Conservation (phyloP, 2,329 filamentous ascomycete species). For the Massarina eburnea region DNA sequence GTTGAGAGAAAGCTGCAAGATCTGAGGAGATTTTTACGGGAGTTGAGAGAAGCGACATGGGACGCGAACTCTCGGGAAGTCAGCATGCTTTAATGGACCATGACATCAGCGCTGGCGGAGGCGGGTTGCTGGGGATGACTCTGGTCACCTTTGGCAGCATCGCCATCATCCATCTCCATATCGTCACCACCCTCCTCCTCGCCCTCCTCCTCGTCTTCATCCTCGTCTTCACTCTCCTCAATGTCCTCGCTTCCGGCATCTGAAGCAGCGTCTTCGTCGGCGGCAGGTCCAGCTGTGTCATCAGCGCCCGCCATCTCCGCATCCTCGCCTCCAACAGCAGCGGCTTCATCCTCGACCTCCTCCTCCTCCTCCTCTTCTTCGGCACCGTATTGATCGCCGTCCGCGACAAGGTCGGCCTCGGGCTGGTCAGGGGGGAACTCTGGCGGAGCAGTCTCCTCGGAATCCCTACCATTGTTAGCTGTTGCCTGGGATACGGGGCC, state of each 20-base stretch:
- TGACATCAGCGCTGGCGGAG: slow-evolving; percentile 38
- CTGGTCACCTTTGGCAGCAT: slow-evolving; percentile 42
- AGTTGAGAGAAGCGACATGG: background rate
- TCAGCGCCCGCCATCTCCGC: slow-evolving; percentile 75
- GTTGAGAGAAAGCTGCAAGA: background rate
- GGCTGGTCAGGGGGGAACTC: slow-evolving; percentile 98
- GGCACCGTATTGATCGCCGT: slow-evolving; percentile 81
- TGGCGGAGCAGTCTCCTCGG: slow-evolving; percentile 92
- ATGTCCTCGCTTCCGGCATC: slow-evolving; percentile 78
- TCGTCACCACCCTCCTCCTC: slow-evolving; percentile 59
- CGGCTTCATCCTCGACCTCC: slow-evolving; percentile 61
- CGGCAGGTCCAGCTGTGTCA: slow-evolving; percentile 50
- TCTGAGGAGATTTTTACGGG: background rate
- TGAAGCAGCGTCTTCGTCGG: slow-evolving; percentile 67
- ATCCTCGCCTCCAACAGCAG: slow-evolving; percentile 60
- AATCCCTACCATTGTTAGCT: slow-evolving; percentile 69
- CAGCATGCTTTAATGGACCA: slow-evolving; percentile 43
- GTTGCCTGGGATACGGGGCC: slow-evolving; percentile 6
- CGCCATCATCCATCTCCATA: slow-evolving; percentile 61
- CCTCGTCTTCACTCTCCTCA: slow-evolving; percentile 72
- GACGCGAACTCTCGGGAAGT: background rate
- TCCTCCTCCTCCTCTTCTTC: slow-evolving; percentile 78
- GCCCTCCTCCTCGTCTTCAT: slow-evolving; percentile 68
- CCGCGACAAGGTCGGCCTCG: slow-evolving; percentile 86
- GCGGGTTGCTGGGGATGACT: slow-evolving; percentile 30